Percentiles rank a stretch among this genome's conserved stretches.
Conservation (phyloP, 2,329 filamentous ascomycete genomes). For the Aspergillus tanneri region DNA sequence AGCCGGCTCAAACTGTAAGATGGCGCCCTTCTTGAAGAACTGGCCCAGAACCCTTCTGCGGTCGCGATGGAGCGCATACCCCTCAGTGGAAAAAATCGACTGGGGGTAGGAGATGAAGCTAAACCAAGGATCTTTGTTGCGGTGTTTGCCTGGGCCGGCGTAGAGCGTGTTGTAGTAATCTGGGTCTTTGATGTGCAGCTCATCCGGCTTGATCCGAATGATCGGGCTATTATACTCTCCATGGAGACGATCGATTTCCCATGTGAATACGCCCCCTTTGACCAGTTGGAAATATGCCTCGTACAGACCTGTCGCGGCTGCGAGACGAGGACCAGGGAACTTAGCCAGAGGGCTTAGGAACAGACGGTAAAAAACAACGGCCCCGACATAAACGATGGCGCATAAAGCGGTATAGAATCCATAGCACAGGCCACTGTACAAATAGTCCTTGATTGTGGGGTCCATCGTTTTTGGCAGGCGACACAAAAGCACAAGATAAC, state of each 20-base stretch:
- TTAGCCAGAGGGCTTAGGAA: background rate
- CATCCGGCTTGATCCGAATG: background rate
- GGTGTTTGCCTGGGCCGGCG: conserved; percentile 12
- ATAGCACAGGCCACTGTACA: no score
- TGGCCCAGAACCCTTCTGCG: conserved; percentile 11
- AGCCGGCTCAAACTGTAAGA: conserved; percentile 8
- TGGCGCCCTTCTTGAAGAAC: conserved; percentile 14
- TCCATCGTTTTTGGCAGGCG: no score
- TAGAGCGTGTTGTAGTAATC: conserved; percentile 18
- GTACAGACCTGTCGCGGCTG: background rate
- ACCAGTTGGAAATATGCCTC: background rate
- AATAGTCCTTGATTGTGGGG: no score
- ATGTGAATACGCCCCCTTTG: background rate
- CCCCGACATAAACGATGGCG: background rate
- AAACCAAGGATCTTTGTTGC: conserved; percentile 17
- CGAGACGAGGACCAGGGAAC: background rate
- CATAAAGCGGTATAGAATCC: no score
- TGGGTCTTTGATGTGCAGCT: conserved; percentile 6
- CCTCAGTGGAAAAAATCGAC: conserved; percentile 11
- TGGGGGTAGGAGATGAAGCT: conserved; percentile 1
- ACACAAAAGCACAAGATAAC: no score
- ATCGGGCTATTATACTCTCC: background rate
- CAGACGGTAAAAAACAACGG: background rate
- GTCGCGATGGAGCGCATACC: conserved; percentile 3
- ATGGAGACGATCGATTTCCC: background rate